Conservation (phyloP, 2,329 filamentous ascomycete species). For the Aspergillus awamori region DNA sequence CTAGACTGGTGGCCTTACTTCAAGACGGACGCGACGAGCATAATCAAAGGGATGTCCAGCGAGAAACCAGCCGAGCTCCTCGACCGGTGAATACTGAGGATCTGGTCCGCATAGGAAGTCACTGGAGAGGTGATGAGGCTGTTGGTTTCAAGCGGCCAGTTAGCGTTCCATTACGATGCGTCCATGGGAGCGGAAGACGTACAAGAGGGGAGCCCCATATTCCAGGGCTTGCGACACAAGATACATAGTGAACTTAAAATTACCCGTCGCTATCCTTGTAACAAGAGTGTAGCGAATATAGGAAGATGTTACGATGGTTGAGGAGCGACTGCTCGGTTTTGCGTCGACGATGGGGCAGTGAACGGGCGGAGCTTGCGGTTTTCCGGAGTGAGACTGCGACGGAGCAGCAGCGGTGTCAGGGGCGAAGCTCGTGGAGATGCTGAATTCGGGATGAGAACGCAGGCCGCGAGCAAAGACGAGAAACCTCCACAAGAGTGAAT, state of each 20-base stretch:
- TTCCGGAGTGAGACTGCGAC: not conserved
- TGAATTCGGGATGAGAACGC: not conserved
- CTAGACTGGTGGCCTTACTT: constrained; percentile 49
- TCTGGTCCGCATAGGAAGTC: constrained; percentile 69
- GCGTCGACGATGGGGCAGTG: constrained; percentile 1
- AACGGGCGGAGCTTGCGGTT: constrained; percentile 12
- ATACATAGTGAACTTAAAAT: constrained; percentile 36
- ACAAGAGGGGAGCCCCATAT: constrained; percentile 55
- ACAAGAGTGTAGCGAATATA: not conserved
- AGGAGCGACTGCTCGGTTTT: not conserved
- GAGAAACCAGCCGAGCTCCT: constrained; percentile 66
- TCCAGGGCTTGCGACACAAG: constrained; percentile 45
- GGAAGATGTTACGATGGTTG: not conserved
- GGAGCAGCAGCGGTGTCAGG: constrained; percentile 1
- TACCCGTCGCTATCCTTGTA: not conserved
- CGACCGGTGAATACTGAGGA: constrained; percentile 63
- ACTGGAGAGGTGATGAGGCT: constrained; percentile 65
- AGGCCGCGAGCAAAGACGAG: not conserved
- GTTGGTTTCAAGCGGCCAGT: constrained; percentile 2
- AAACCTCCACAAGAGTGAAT: not conserved
- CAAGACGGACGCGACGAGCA: constrained; percentile 66
- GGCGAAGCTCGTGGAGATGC: constrained; percentile 1
- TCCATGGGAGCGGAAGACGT: constrained; percentile 21
- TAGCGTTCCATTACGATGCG: constrained; percentile 14
- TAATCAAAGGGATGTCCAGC: constrained; percentile 67